A percentile compares a stretch with the other conserved stretches of the same genome.
phyloP scores from a whole-genome alignment of 768 basidiomycete genomes.

The Clitopilus hobsonii region DNA sequence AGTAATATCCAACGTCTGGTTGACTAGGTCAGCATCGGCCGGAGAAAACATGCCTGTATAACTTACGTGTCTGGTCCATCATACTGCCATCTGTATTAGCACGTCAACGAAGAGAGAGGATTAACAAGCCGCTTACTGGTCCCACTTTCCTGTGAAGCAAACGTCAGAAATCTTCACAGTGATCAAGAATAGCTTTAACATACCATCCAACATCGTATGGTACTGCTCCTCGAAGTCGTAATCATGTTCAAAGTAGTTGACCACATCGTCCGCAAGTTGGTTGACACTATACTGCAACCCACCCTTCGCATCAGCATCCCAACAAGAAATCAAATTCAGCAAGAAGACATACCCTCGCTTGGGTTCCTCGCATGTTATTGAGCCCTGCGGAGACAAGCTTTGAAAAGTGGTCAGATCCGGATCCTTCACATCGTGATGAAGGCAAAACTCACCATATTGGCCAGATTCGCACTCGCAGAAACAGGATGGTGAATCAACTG shows the following conservation, averaged over 20 bases:
- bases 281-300: constrained; percentile 58
- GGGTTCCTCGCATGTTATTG: constrained; percentile 59
- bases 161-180: no score
- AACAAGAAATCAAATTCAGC: not conserved
- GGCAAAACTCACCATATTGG: constrained; percentile 34
- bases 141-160: constrained; percentile 49
- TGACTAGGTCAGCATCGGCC: not conserved
- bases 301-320: no score
- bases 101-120: not conserved
- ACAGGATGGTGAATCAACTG: constrained; percentile 68
- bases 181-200: constrained; percentile 6
- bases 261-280: constrained; percentile 47
- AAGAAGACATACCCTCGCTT: constrained; percentile 40
- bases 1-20: constrained; percentile 51
- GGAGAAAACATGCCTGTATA: not conserved
- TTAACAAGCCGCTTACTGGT: constrained; percentile 36
- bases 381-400: constrained; percentile 51
- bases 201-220: constrained; percentile 51
- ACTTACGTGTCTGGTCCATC: constrained; percentile 64
- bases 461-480: constrained; percentile 52
- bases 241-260: constrained; percentile 55
- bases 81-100: constrained; percentile 29
- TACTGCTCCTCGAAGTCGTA: constrained; percentile 58
- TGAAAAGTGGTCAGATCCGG: not conserved
- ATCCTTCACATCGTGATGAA: not conserved